Evolutionary conservation across 1,139 yeast genomes (phyloP).

Genomic region (Eremothecium sinecaudum): DNA sequence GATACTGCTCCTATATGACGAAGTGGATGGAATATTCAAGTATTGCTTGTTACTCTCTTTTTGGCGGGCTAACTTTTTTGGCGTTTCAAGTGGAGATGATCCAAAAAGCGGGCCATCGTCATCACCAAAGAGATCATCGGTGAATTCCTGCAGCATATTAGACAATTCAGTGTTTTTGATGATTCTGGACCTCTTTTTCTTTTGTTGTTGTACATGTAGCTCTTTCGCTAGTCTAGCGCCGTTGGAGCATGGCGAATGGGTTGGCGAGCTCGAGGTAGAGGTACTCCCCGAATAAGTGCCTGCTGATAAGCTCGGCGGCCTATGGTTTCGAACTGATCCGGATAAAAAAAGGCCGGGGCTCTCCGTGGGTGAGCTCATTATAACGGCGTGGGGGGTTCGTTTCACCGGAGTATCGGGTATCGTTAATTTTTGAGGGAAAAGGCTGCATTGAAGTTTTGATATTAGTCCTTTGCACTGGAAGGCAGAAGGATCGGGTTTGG

Average conservation of each 20-base stretch:
- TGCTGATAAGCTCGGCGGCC: too few species aligned
- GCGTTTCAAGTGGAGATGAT: constrained; percentile 7
- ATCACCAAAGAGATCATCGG: constrained; percentile 30
- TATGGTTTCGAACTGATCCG: too few species aligned
- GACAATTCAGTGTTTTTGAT: constrained; percentile 27
- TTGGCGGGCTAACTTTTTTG: constrained; percentile 6
- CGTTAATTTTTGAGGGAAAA: constrained; percentile 18
- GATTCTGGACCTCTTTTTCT: constrained; percentile 26
- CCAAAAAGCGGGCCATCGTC: constrained; percentile 13
- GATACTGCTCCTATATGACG: constrained; percentile 1
- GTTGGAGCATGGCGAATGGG: constrained; percentile 6
- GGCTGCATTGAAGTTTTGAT: constrained; percentile 22
- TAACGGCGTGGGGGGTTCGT: constrained; percentile 22
- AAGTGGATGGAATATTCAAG: constrained; percentile 8
- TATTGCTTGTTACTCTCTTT: neutral
- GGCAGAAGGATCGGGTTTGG: constrained; percentile 23
- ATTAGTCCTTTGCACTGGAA: constrained; percentile 24
- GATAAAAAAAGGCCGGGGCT: constrained; percentile 3
- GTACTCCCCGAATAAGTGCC: too few species aligned
- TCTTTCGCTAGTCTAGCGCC: neutral
- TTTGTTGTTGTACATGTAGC: constrained; percentile 1
- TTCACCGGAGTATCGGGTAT: constrained; percentile 32
- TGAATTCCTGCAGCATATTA: constrained; percentile 29
- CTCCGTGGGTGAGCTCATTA: constrained; percentile 10
- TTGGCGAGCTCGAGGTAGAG: constrained; percentile 15